Percentiles rank a stretch among this genome's conserved stretches.
Conservation (phyloP, 768 basidiomycete genomes). For the Podaxis sp. region DNA sequence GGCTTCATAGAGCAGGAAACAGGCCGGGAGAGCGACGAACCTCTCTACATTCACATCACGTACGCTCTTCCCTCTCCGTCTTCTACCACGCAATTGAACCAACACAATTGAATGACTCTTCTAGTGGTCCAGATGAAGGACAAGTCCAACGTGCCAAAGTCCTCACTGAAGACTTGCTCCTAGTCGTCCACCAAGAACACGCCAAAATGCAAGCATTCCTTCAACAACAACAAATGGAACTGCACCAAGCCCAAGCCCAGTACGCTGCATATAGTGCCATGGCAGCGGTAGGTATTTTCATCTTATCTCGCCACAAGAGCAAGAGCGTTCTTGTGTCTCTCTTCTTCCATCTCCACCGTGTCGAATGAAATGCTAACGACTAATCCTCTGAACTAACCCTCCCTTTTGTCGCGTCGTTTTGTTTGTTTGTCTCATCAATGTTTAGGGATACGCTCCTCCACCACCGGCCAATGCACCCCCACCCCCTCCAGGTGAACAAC, state of each 20-base stretch:
- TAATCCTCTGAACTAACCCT: neutral
- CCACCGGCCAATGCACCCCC: conserved; percentile 46
- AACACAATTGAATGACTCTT: neutral
- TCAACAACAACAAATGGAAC: conserved; percentile 74
- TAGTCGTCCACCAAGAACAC: conserved; percentile 79
- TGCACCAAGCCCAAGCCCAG: conserved; percentile 74
- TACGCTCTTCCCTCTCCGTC: conserved; percentile 38
- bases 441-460: conserved; percentile 38
- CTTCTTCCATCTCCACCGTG: neutral
- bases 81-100: neutral
- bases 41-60: conserved; percentile 87
- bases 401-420: neutral
- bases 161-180: conserved; percentile 79
- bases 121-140: conserved; percentile 70
- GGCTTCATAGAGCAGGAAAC: conserved; percentile 80
- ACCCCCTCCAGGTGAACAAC: conserved; percentile 45
- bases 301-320: neutral
- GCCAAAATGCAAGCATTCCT: conserved; percentile 64
- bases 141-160: conserved; percentile 80
- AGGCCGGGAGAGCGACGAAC: conserved; percentile 78
- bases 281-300: conserved; percentile 40
- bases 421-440: conserved; percentile 35
- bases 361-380: conserved; percentile 6
- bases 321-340: neutral
- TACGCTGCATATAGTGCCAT: conserved; percentile 67